Evolutionary conservation across 176 grass and related monocot genomes (phyloP).

Genomic region (Oropetium thomaeum): DNA sequence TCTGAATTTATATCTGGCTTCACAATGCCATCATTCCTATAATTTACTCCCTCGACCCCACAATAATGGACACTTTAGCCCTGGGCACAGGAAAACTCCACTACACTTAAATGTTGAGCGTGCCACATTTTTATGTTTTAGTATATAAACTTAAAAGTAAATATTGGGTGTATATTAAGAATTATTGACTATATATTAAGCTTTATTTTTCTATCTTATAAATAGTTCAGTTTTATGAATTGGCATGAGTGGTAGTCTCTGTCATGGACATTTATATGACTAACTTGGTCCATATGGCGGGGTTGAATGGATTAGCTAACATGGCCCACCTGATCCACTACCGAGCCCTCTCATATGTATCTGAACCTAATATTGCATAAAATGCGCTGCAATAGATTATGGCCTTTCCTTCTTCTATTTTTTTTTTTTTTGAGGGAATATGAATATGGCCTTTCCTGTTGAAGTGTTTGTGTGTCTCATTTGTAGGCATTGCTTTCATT

Average conservation of each 20-base stretch:
- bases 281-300: background rate
- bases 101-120: background rate
- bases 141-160: background rate
- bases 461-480: constrained; percentile 25
- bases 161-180: background rate
- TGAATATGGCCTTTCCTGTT: background rate
- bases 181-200: background rate
- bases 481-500: constrained; percentile 91
- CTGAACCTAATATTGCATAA: background rate
- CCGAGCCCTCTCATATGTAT: background rate
- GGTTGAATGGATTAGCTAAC: background rate
- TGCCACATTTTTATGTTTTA: background rate
- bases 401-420: too few relatives aligned
- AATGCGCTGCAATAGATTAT: too few relatives aligned
- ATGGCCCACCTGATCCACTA: background rate
- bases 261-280: background rate
- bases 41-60: background rate
- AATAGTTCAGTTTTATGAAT: background rate
- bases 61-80: too few relatives aligned
- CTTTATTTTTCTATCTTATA: background rate
- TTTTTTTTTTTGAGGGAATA: too few relatives aligned
- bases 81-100: too few relatives aligned
- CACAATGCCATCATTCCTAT: background rate
- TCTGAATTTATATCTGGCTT: background rate
- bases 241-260: background rate